phyloP scores from a whole-genome alignment of 1,284 basidiomycete species.

The Heterobasidion annosum region DNA sequence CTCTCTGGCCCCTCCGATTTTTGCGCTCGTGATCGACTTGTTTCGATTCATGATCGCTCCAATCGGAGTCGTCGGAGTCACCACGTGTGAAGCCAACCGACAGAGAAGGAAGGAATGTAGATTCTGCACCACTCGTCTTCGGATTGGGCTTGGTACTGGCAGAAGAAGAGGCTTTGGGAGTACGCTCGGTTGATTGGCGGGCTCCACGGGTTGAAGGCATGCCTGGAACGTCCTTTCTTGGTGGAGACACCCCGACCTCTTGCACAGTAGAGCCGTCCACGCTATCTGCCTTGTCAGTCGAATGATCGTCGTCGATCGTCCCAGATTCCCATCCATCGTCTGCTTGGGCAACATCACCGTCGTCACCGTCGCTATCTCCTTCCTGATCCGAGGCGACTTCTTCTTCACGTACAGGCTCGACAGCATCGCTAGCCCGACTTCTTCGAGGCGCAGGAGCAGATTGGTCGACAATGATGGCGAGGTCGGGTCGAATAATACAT shows the following conservation, averaged over 20 bases:
- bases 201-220: conserved; percentile 1
- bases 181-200: conserved; percentile 9
- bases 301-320: conserved; percentile 18
- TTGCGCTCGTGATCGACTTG: conserved; percentile 48
- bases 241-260: conserved; percentile 7
- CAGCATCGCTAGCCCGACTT: background rate
- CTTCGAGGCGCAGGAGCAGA: conserved; percentile 2
- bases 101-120: conserved; percentile 84
- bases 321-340: conserved; percentile 35
- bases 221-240: conserved; percentile 12
- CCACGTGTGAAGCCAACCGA: conserved; percentile 79
- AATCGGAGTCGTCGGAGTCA: conserved; percentile 66
- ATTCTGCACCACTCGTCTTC: conserved; percentile 30
- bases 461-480: conserved; percentile 6
- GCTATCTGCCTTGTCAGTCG: no score
- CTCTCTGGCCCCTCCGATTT: conserved; percentile 88
- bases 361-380: conserved; percentile 15
- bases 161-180: conserved; percentile 10
- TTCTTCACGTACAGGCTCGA: background rate
- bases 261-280: conserved; percentile 11
- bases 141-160: conserved; percentile 7
- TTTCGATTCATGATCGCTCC: conserved; percentile 58
- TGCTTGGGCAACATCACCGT: conserved; percentile 7
- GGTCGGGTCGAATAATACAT: conserved; percentile 30
- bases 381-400: background rate